Evolutionary conservation across 2,329 filamentous ascomycete genomes (phyloP).

Genomic region (Calonectria montana): DNA sequence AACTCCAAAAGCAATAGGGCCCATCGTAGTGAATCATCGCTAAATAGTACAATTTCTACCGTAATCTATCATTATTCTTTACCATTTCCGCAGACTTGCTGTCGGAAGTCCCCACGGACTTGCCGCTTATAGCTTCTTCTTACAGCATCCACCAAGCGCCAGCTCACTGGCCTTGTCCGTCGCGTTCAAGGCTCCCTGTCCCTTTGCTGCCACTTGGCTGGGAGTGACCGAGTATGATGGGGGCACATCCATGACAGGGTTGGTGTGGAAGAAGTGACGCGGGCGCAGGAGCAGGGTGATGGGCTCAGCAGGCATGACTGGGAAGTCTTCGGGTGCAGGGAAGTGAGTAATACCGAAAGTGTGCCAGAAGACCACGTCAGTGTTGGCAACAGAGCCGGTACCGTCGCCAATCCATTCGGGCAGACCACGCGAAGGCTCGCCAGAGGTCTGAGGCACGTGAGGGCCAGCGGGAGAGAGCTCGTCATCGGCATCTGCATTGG

Average conservation of each 20-base stretch:
- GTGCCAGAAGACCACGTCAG: constrained; percentile 92
- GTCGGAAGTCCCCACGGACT: constrained; percentile 1
- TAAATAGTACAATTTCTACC: constrained; percentile 23
- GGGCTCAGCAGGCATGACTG: constrained; percentile 89
- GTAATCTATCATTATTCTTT: constrained; percentile 1
- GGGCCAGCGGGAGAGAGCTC: constrained; percentile 88
- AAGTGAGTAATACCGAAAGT: constrained; percentile 94
- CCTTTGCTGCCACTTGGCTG: constrained; percentile 44
- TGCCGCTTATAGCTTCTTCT: constrained; percentile 29
- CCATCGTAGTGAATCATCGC: not conserved
- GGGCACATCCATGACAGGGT: constrained; percentile 84
- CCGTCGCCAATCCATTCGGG: constrained; percentile 83
- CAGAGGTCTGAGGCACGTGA: constrained; percentile 89
- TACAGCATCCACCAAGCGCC: constrained; percentile 36
- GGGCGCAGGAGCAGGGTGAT: constrained; percentile 85
- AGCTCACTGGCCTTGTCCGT: constrained; percentile 37
- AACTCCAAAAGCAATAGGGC: not conserved
- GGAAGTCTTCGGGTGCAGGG: constrained; percentile 90
- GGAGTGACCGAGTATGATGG: constrained; percentile 56
- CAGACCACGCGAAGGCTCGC: constrained; percentile 78
- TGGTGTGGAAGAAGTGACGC: constrained; percentile 84
- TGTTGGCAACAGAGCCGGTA: constrained; percentile 77
- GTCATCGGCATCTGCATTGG: constrained; percentile 74
- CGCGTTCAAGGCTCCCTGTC: constrained; percentile 36
- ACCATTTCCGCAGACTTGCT: not conserved